Base-by-base conservation (phyloP, 176 grass and related monocot genomes). In the Musa troglodytarum region DNA sequence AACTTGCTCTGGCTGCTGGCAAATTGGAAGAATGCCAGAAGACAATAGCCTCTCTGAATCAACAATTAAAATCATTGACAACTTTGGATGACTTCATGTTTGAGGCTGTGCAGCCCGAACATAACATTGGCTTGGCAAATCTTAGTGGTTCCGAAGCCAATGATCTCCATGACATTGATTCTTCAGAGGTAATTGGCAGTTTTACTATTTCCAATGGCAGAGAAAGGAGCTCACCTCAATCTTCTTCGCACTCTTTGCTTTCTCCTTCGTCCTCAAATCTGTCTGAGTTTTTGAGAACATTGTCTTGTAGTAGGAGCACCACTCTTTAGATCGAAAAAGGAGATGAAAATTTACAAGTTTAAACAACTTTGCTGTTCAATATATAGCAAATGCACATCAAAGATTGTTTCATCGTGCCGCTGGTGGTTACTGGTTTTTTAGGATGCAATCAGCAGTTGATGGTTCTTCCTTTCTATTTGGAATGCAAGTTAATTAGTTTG, bases 11-110 rank as follows among this genome's bases (percentile, higher is more conserved):
- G 72, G 95, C 95, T 76, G 91, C 96, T 21, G 96, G 88, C 57
- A 99, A 92, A 80, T 85, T 99, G 8, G 83, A 78, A 0, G 96
- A 99, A 81, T 99, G 96, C 80, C 96, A 99, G 74, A 99, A 89
- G 84, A 99, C 96, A 13, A 99, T 99, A 0, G 91, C 96, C 4
- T 95, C 92, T 73, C 90, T 99, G 0, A 88, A 88, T 25, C 88
- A 75, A 15, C 96, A 99, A 70, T 83, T 99, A 28, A 92, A 95
- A 82, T 99, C 86, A 0, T 79, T 99, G 34, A 99, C 96, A 13
- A 77, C 83, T 53, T 28, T 95, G 7, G 88, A 99, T 11, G 61
- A 70, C 1, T 57, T 89, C 13, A 43, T 49, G n/a, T 1, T 83
- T 0, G 80, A 81, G 43, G 63, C 80, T 22, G 87, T 74, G 55